Percentiles rank a stretch among this genome's conserved stretches.
phyloP scores from a whole-genome alignment of 2,329 filamentous ascomycete genomes.

The Arthrobotrys iridis region DNA sequence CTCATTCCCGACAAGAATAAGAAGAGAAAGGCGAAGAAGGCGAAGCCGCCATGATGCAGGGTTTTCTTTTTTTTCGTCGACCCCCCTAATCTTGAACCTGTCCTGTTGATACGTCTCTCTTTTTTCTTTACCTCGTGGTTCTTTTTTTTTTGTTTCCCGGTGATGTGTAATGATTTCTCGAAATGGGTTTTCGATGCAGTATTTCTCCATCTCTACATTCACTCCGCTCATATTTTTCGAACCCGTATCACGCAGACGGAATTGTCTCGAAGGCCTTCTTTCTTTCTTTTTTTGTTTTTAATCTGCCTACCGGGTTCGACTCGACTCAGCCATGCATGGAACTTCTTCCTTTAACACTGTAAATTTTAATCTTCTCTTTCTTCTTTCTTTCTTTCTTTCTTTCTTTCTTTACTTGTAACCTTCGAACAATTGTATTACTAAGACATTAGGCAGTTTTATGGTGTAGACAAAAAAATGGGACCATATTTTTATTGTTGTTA shows the following conservation, averaged over 20 bases:
- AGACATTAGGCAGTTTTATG: not conserved
- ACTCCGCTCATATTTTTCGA: constrained; percentile 6
- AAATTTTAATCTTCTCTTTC: not conserved
- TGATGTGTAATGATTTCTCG: not conserved
- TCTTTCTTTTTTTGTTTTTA: too few species aligned
- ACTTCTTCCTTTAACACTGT: too few species aligned
- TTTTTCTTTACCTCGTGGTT: constrained; percentile 11
- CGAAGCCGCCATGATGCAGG: constrained; percentile 30
- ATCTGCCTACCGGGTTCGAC: too few species aligned
- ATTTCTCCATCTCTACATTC: not conserved
- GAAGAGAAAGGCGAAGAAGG: constrained; percentile 64
- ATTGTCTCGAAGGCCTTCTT: not conserved
- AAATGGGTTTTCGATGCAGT: not conserved
- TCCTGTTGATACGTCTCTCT: constrained; percentile 22
- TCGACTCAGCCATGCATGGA: not conserved
- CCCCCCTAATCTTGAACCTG: constrained; percentile 12
- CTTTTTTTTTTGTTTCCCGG: constrained; percentile 3
- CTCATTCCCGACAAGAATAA: constrained; percentile 65
- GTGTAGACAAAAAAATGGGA: constrained; percentile 13
- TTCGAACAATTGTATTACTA: constrained; percentile 15
- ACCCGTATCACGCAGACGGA: not conserved
- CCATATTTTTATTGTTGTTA: not conserved
- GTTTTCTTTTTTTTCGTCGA: not conserved
- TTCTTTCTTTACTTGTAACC: not conserved
- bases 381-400: constrained; percentile 1